A percentile compares a stretch with the other conserved stretches of the same genome.
phyloP scores from a whole-genome alignment of 2,329 filamentous ascomycete species.

The Colletotrichum sidae region DNA sequence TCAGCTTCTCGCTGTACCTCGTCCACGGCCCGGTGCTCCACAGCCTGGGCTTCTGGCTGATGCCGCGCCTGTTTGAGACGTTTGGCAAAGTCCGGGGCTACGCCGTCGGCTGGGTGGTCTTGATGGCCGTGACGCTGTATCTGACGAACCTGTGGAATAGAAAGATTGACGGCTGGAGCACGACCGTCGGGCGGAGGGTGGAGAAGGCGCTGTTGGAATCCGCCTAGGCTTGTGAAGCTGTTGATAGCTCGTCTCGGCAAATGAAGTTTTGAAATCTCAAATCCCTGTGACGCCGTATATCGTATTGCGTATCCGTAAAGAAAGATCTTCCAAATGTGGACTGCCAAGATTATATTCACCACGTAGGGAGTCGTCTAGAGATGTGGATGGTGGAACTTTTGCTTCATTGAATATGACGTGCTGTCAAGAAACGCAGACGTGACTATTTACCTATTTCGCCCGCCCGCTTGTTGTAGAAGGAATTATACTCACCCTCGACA shows the following conservation, averaged over 20 bases:
- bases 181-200: constrained; percentile 49
- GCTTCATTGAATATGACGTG: no score
- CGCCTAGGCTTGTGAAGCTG: constrained; percentile 4
- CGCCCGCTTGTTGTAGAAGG: no score
- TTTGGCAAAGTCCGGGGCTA: constrained; percentile 47
- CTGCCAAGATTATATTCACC: no score
- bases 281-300: no score
- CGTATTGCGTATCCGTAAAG: no score
- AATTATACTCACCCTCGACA: no score
- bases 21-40: constrained; percentile 48
- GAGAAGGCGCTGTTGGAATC: constrained; percentile 45
- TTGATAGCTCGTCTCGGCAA: neutral
- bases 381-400: no score
- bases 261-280: neutral
- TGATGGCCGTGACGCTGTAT: constrained; percentile 48
- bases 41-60: constrained; percentile 46
- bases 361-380: no score
- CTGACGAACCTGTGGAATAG: constrained; percentile 50
- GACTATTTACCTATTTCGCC: no score
- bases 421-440: no score
- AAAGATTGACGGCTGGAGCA: constrained; percentile 52
- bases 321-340: no score
- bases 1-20: constrained; percentile 57
- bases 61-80: constrained; percentile 53
- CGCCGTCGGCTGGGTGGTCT: constrained; percentile 46